Evolutionary conservation across 1,284 basidiomycete genomes (phyloP), one percentile per base, ranked within the genome.

Genomic region (Naganishia sp.): DNA sequence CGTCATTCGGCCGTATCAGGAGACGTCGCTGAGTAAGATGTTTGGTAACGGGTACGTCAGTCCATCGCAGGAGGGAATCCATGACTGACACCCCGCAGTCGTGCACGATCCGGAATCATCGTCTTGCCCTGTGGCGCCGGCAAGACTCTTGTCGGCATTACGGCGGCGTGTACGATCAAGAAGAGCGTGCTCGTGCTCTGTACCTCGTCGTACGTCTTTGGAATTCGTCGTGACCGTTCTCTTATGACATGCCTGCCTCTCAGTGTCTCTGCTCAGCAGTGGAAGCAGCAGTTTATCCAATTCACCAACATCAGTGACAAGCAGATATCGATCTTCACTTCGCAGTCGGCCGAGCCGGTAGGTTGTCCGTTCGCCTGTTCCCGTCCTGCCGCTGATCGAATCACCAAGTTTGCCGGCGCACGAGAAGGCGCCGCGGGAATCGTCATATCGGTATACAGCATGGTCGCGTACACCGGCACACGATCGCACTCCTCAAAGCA

Each of bases 141-240:
- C 55, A 99, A 99, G 83, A 99, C 96, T 11, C 85, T 99, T 4
- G 96, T 99, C 6, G 96, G 96, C 18, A 98, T 99, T 75, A 99
- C 96, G 0, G 96, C 96, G 3, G 96, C 96, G 13, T 98, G 94
- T 75, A 99, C 96, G 21, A 96, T 99, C 82, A 97, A 97, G 82
- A 99, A 99, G 83, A 96, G 93, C 39, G 95, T 93, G 74, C 84
- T 99, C n/a, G 94, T 99, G 33, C 83, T 99, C 54, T 98, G 95
- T 80, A 97, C 94, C 28, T 96, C 93, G 54, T 92, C 92, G 92
- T 94, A 77, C 82, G 90, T 82, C 36, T 48, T 53, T 28, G 57
- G 67, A 3, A n/a, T 6, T 42, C 33, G 39, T 13, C 21, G 16
- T 33, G 21, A 46, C 44, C 18, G 36, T 28, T 25, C 42, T 33